Conservation (phyloP, 2,329 filamentous ascomycete species). For the Knufia fluminis region DNA sequence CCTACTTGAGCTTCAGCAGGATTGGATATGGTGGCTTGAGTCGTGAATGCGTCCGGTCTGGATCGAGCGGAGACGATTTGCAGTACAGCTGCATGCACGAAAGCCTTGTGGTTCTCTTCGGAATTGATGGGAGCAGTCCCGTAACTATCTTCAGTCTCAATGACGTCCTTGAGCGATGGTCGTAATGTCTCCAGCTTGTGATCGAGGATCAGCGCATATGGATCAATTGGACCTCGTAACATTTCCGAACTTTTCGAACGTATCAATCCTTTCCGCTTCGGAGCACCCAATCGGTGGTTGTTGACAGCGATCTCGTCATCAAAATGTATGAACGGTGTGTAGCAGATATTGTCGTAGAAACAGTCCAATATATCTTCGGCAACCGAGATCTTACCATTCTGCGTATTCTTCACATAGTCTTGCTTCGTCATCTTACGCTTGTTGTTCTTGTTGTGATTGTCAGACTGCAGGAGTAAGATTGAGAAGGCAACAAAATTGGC, state of each 20-base stretch:
- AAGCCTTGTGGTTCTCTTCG: conserved; percentile 73
- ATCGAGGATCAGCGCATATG: conserved; percentile 89
- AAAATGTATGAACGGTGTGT: conserved; percentile 96
- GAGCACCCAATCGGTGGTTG: conserved; percentile 60
- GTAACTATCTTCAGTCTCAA: conserved; percentile 86
- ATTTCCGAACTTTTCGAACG: conserved; percentile 56
- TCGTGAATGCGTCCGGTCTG: conserved; percentile 89
- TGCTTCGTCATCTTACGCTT: conserved; percentile 97
- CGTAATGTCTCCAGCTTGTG: conserved; percentile 73
- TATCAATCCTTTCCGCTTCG: conserved; percentile 65
- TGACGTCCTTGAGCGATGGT: conserved; percentile 82
- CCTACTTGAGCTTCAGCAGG: conserved; percentile 80
- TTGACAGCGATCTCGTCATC: conserved; percentile 82
- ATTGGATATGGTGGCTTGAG: conserved; percentile 72
- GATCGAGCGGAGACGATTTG: conserved; percentile 94
- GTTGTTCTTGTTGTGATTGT: conserved; percentile 99
- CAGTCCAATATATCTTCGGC: conserved; percentile 79
- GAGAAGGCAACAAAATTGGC: conserved; percentile 99
- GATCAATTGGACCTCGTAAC: conserved; percentile 80
- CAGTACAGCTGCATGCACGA: conserved; percentile 81
- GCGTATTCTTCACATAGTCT: conserved; percentile 92
- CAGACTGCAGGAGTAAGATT: conserved; percentile 88
- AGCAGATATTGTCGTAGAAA: conserved; percentile 97
- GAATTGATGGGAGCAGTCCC: conserved; percentile 76
- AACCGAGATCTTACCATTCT: conserved; percentile 72